Evolutionary conservation across 176 grass and related monocot species (phyloP).

Genomic region (Poa annua): DNA sequence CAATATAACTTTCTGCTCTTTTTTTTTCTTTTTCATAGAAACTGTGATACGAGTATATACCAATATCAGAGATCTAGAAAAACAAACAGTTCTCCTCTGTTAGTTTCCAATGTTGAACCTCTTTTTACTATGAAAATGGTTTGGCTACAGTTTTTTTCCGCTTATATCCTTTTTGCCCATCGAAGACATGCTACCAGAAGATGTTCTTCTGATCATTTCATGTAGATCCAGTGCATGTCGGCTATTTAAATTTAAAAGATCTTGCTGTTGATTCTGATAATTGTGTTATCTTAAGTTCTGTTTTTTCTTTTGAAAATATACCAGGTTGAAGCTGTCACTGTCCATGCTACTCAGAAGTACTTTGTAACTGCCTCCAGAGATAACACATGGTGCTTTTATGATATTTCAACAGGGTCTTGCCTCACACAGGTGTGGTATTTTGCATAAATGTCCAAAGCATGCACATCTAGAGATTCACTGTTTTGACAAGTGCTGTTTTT

Average conservation of each 20-base stretch:
- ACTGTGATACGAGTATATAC: background rate
- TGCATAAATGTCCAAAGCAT: background rate
- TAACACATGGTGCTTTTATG: conserved; percentile 99
- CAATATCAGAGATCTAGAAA: background rate
- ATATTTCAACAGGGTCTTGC: conserved; percentile 86
- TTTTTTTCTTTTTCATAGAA: background rate
- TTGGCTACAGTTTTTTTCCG: background rate
- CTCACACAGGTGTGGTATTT: conserved; percentile 71
- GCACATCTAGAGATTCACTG: background rate
- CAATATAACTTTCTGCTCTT: background rate
- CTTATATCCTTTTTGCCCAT: background rate
- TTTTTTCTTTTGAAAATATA: conserved; percentile 16
- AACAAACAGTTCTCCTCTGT: conserved; percentile 8
- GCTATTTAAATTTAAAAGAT: conserved; percentile 34
- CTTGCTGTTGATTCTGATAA: background rate
- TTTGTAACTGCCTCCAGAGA: conserved; percentile 91
- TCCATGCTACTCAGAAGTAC: conserved; percentile 94
- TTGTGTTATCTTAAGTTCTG: conserved; percentile 3
- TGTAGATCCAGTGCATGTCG: background rate
- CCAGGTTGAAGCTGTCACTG: conserved; percentile 96
- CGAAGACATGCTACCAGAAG: background rate
- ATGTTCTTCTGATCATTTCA: background rate
- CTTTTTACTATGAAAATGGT: background rate
- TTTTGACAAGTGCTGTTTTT: conserved; percentile 33
- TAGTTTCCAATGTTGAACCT: background rate